Base-by-base conservation (phyloP, 2,329 filamentous ascomycete species). In the Bertia moriformis region DNA sequence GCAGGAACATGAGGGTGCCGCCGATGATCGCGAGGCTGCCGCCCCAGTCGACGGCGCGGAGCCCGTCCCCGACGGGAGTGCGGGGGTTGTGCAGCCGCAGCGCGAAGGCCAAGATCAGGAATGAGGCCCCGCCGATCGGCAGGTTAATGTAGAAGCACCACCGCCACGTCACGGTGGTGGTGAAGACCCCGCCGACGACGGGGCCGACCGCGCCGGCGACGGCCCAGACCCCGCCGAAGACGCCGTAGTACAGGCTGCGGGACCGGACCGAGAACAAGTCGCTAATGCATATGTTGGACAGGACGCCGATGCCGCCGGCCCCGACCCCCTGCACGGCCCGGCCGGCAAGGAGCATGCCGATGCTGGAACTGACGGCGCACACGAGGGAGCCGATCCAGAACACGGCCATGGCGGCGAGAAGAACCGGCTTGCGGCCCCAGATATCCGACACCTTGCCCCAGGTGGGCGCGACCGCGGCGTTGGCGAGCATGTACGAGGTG, bases 401-500 rank as follows among this genome's bases (percentile, higher is more conserved):
- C 0, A 57, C 45, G 2, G 17, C 44, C 1, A 48, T 40, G 2
- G 56, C 57, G 7, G 48, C 39, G 3, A 59, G 44, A 2, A 60
- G 33, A 20, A 59, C 50, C 1, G 56, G 54, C 38, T 60, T 60
- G 14, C 57, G 50, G 4, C 57, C 57, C 55, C 54, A 61, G 22
- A 60, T 60, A 41, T 61, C 57, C 3, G 49, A 51, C 36, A 61
- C 43, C 36, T 57, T 58, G 1, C 68, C 70, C 73, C 73, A 79
- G 39, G 75, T 66, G 2, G 73, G 72, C 0, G 62, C 63, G 1
- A 60, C 60, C 0, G 72, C 69, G 0, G 72, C 69, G 46, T 69
- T 71, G 14, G 71, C 72, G 5, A 78, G 65, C 0, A 78, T 54
- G 48, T 74, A 80, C 2, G 75, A 69, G 14, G 66, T 69, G 0